Evolutionary conservation across 352 stramenopile genomes (phyloP), one percentile per base, ranked within the genome.

Genomic region (Pseudoperonospora humuli): DNA sequence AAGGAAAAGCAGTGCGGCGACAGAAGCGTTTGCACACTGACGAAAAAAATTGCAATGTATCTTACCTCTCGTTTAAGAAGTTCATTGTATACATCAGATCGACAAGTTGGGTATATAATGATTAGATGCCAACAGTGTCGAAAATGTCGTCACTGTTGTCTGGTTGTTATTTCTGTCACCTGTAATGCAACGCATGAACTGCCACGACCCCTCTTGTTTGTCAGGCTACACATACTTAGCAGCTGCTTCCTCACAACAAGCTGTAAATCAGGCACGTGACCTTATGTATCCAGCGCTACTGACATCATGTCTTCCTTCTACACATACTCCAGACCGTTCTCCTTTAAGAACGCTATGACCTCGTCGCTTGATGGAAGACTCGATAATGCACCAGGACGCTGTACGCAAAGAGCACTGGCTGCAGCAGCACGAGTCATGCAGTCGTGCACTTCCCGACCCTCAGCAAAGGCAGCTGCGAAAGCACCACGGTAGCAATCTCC

Each of bases 401-500:
- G 70, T 11, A 92, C 75, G 14, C 76, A 89, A 3, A 92, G 32
- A 7, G 79, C 75, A 24, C 62, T 82, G 5, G 75, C 77, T 14
- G 76, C 73, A 7, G 76, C 50, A 0, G 79, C 79, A 13, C 61
- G 67, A 31, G 32, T 38, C 61, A 92, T 71, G 33, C 66, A 72
- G 7, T 86, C 61, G 10, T 67, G 46, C 8, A 89, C 45, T 3
- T 45, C 46, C 11, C 63, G 62, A 3, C 65, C 64, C 23, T 85
- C 59, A 11, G 74, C 65, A 20, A 83, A 51, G 3, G 64, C 57
- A 8, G 84, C 76, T 5, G 78, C 80, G 35, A 90, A 90, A 0
- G 71, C 71, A 0, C 63, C 75, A 7, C 77, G 75, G 46, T 80
- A 92, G 57, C 77, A 90, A 28, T 92, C 80, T 9, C 80, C 80